Conservation (phyloP, 192 early-diverging fungal genomes). For the Coemansia sp. region DNA sequence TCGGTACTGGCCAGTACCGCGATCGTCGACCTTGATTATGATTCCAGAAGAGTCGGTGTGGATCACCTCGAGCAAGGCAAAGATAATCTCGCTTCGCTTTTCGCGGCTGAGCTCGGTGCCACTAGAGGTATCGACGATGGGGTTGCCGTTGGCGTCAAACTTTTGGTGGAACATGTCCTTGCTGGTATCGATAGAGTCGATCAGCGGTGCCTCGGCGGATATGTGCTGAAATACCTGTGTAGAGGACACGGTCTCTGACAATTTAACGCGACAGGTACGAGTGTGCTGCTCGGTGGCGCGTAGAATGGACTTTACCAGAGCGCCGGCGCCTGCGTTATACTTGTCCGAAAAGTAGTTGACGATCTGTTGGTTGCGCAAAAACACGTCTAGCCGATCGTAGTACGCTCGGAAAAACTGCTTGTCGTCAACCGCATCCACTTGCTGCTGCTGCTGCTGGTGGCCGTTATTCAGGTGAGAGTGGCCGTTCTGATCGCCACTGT, state of each 20-base stretch:
- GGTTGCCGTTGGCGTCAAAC: slow-evolving; percentile 19
- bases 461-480: background rate
- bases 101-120: slow-evolving; percentile 3
- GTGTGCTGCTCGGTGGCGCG: slow-evolving; percentile 62
- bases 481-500: slow-evolving; percentile 1
- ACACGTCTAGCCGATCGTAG: slow-evolving; percentile 65
- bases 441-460: slow-evolving; percentile 4
- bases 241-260: slow-evolving; percentile 51
- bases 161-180: slow-evolving; percentile 40
- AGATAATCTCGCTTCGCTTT: slow-evolving; percentile 46
- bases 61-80: slow-evolving; percentile 66
- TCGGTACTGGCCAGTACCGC: slow-evolving; percentile 63
- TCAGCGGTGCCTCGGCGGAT: slow-evolving; percentile 38
- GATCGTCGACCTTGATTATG: slow-evolving; percentile 61
- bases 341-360: slow-evolving; percentile 61
- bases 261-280: slow-evolving; percentile 57
- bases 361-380: slow-evolving; percentile 70
- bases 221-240: slow-evolving; percentile 59
- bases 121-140: slow-evolving; percentile 7
- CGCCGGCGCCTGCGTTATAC: slow-evolving; percentile 67
- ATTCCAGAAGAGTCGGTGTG: slow-evolving; percentile 58
- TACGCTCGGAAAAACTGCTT: slow-evolving; percentile 69
- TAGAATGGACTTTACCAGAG: slow-evolving; percentile 63
- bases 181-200: slow-evolving; percentile 42
- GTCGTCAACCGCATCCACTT: slow-evolving; percentile 49